A percentile compares a stretch with the other conserved stretches of the same genome.
Conservation (phyloP, 1,284 basidiomycete species). For the Wallemia mellicola region DNA sequence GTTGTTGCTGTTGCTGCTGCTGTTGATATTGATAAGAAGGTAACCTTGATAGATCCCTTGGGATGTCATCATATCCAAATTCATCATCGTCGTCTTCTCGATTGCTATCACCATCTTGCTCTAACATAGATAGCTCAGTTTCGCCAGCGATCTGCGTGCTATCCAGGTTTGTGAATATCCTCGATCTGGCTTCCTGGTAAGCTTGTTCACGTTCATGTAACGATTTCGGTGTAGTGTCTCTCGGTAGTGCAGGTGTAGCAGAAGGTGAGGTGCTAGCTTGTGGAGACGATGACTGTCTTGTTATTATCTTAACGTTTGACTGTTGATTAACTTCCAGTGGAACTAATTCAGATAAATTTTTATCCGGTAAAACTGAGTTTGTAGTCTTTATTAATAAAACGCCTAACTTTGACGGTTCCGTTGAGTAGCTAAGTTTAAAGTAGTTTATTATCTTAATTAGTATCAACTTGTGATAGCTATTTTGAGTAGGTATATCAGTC, state of each 20-base stretch:
- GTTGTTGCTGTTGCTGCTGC: no score
- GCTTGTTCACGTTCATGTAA: background rate
- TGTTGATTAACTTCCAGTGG: background rate
- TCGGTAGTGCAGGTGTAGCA: background rate
- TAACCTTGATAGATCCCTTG: background rate
- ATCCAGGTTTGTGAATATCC: background rate
- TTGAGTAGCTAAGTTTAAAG: background rate
- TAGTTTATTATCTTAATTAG: background rate
- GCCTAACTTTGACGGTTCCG: background rate
- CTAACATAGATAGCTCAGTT: no score
- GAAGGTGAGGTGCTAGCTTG: background rate
- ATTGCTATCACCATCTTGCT: no score
- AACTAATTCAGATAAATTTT: background rate
- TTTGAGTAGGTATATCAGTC: background rate
- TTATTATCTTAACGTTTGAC: background rate
- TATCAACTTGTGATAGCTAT: background rate
- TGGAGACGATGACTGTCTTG: background rate
- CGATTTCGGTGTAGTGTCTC: background rate
- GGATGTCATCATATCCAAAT: background rate
- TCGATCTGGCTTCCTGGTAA: background rate
- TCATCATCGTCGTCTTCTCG: background rate
- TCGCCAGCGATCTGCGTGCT: no score
- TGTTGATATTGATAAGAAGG: background rate
- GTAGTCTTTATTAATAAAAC: background rate
- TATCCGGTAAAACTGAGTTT: background rate